Evolutionary conservation across 352 stramenopile genomes (phyloP).

Genomic region (Saprolegnia diclina): DNA sequence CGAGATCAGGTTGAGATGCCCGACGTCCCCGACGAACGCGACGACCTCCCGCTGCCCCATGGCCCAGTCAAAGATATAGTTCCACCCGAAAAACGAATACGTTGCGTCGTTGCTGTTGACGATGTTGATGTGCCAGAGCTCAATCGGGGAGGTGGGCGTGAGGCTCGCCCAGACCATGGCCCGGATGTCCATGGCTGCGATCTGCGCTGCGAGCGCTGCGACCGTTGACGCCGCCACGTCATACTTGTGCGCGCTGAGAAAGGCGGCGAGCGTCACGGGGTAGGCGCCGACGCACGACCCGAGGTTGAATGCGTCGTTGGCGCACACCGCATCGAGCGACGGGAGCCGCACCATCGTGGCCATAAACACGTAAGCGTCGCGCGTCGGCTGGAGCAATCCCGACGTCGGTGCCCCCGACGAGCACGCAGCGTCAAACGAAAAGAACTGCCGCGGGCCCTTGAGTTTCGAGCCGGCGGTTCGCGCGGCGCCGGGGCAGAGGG

Average conservation of each 20-base stretch:
- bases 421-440: not conserved
- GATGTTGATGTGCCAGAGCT: not conserved
- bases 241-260: not conserved
- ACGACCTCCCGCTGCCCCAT: constrained; percentile 5
- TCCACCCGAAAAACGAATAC: constrained; percentile 14
- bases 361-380: not conserved
- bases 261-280: not conserved
- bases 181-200: not conserved
- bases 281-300: not conserved
- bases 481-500: not conserved
- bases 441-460: not conserved
- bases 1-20: not conserved
- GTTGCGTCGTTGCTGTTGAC: not conserved
- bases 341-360: not conserved
- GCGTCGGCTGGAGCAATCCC: not conserved
- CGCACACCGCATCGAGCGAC: not conserved
- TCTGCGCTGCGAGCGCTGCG: not conserved
- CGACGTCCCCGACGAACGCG: not conserved
- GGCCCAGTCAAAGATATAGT: constrained; percentile 5
- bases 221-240: not conserved
- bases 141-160: not conserved
- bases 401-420: not conserved
- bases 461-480: not conserved
- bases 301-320: not conserved
- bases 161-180: not conserved